Conservation (phyloP, 805 yeast species). For the Lachancea sp. region DNA sequence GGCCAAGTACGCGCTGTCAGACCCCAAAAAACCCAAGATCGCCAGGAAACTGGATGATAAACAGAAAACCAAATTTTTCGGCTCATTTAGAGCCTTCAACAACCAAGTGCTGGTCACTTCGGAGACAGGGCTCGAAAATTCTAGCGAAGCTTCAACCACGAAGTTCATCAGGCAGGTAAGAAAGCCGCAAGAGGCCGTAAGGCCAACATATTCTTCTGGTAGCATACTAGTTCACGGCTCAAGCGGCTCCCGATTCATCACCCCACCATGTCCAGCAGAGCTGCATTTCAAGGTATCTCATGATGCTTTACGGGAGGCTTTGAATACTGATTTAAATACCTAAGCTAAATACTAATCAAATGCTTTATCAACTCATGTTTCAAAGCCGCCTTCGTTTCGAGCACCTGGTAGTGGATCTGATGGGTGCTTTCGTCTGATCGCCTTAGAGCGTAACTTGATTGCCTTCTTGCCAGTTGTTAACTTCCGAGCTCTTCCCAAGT, state of each 20-base stretch:
- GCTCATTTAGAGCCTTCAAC: conserved; percentile 4
- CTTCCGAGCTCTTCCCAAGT: conserved; percentile 38
- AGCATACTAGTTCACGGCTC: conserved; percentile 9
- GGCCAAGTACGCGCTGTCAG: conserved; percentile 1
- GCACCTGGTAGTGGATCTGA: conserved; percentile 13
- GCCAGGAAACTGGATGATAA: conserved; percentile 2
- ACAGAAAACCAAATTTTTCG: neutral
- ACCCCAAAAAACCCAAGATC: neutral
- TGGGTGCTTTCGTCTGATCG: neutral
- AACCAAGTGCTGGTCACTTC: conserved; percentile 9
- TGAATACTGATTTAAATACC: conserved; percentile 24
- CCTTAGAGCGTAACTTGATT: neutral
- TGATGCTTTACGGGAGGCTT: conserved; percentile 27
- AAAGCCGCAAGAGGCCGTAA: neutral
- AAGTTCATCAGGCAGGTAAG: conserved; percentile 1
- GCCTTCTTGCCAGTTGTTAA: conserved; percentile 24
- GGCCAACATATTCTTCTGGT: neutral
- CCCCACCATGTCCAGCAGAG: conserved; percentile 13
- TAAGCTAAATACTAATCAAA: neutral
- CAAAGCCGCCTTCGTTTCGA: conserved; percentile 19
- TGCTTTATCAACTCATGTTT: conserved; percentile 2
- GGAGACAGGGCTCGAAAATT: conserved; percentile 7
- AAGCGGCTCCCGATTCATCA: conserved; percentile 10
- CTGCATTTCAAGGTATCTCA: conserved; percentile 17
- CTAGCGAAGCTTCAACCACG: neutral